Base-by-base conservation (phyloP, 2,329 filamentous ascomycete species). In the Aspergillus sp. region DNA sequence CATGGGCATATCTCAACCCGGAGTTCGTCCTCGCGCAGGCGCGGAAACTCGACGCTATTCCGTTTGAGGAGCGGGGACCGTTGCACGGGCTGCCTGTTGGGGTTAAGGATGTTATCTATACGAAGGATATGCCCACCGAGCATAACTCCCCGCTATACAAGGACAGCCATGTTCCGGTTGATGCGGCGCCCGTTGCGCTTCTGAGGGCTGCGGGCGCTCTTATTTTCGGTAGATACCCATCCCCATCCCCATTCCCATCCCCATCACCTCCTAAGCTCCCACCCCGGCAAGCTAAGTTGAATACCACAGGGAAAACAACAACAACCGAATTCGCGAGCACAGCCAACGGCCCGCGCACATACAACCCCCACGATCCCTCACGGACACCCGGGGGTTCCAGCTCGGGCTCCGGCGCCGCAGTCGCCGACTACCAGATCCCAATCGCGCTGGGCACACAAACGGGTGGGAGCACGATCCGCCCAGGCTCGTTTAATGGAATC, bases 381-480 rank as follows among this genome's bases (percentile, higher is more conserved):
- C 79, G 82, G 4, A 90, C 88, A 0, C 88, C 89, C 0, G 89
- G 89, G 0, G 89, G 89, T 50, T 90, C 88, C 0, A 90, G 87
- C 0, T 86, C 87, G 0, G 89, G 89, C 0, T 90, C 88, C 0
- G 89, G 81, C 0, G 87, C 88, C 0, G 87, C 86, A 0, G 87
- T 91, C 0, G 88, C 79, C 7, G 89, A 91, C 64, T 83, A 84
- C 56, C 88, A 91, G 64, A 83, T 82, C 0, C 85, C 87, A 0
- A 68, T 91, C 11, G 82, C 77, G 0, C 75, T 91, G 0, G 89
- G 87, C 0, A 89, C 88, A 0, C 88, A 91, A 69, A 91, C 88
- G 0, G 85, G 84, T 2, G 89, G 89, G 0, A 88, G 85, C 61
- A 85, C 81, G 0, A 85, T 91, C 49, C 82, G 88, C 0, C 89